Evolutionary conservation across 1,284 basidiomycete genomes (phyloP), one percentile per base, ranked within the genome.

Genomic region (Gymnopus androsaceus): DNA sequence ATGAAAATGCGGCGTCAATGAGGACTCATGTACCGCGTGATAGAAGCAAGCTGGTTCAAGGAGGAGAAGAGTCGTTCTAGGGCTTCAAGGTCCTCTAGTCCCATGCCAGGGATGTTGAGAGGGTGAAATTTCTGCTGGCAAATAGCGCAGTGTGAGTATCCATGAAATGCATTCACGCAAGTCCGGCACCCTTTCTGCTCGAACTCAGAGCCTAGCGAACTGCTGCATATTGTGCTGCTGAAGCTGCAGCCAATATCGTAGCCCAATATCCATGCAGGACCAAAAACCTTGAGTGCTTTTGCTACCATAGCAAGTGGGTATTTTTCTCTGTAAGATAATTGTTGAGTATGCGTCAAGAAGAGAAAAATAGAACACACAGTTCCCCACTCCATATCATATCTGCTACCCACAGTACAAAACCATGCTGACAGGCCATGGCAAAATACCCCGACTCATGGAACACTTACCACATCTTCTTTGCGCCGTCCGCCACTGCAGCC

Each of bases 371-470:
- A 34, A 62, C 70, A 54, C 56, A 73, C 71, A 72, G 60, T 56
- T 77, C 72, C 1, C 74, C 71, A 48, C 67, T 71, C 11, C 52
- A 52, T 8, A 75, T 53, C 70, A 77, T 75, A 55, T 75, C 73
- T 15, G 57, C 61, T 0, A 70, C 49, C 59, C 64, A 64, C 9
- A 73, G 52, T 1, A 72, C 53, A 3, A 70, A 57, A 0, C 73
- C 72, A 61, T 75, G 72, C 0, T 64, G 59, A 54, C 73, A 75
- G 0, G 66, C 57, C 4, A 53, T 52, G 0, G 65, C 59, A 57
- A 75, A 77, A 4, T 73, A 59, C 0, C 75, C 73, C 9, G 12
- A 65, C 54, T 69, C 68, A 1, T 63, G 36, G 48, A 70, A 72
- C 1, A 67, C 57, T 3, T 59, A 67, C 63, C 67, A 70, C 59